Evolutionary conservation across 2,329 filamentous ascomycete species (phyloP), one percentile per base, ranked within the genome.

Genomic region (Aspergillus sp.): DNA sequence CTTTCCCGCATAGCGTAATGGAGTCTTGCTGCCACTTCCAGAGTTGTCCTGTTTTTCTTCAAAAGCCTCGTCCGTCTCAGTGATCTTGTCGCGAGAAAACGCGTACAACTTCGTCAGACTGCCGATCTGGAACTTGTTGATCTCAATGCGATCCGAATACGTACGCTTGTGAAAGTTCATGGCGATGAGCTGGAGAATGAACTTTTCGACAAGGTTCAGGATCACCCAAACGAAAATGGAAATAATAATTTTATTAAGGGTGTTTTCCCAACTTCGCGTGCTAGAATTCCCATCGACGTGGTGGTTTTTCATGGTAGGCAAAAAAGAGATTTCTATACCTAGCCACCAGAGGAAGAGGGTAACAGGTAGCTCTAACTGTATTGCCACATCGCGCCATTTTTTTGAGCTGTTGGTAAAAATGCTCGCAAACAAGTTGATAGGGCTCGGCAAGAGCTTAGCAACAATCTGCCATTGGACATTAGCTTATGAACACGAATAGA

Each of bases 331-430:
- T 63, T 96, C 85, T 15, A 96, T 85, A 15, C 90, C 90, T 12
- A 98, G 80, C 84, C 90, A 89, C 93, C 93, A 98, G 64, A 97
- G 87, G 75, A 97, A 97, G 4, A 96, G 75, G 0, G 92, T 92
- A 0, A 88, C 87, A 12, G 91, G 91, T 0, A 98, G 77, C 72
- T 98, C 93, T 46, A 98, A 82, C 66, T 92, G 87, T 58, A 87
- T 88, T 19, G 91, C 92, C 71, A 97, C 86, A 67, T 96, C 93
- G 68, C 87, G 88, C 93, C 93, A 97, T 72, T 97, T 97, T 78
- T 95, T 96, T 68, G 86, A 83, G 65, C 90, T 93, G 71, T 92
- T 95, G 15, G 93, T 95, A 68, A 91, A 87, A 5, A 93, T 79
- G 66, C 87, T 90, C 5, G 91, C 87, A 15, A 90, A 57, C 1